Evolutionary conservation across 208 protist species (phyloP), one percentile per base, ranked within the genome.

Genomic region (Trypanosoma avium): DNA sequence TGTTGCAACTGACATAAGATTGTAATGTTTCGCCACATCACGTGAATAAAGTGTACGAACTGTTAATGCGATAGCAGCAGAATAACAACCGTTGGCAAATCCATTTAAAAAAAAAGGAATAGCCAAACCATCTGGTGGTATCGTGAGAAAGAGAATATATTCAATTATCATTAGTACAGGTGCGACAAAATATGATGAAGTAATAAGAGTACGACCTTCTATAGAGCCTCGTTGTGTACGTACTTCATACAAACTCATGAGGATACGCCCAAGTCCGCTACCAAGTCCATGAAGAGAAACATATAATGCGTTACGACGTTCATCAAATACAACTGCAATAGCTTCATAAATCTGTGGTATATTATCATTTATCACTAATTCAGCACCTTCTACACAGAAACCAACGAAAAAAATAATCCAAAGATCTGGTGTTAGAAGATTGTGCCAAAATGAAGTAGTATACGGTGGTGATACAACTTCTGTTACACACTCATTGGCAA

Each of bases 21-120:
- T 88, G 56, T 92, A 92, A 57, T 92, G 85, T 27, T 82, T 86
- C 13, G 79, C 85, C 19, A 86, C 66, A 40, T 89, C 82, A 53
- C 83, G 86, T 2, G 77, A 71, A 58, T 89, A 92, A 9, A 92
- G 32, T 7, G 73, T 83, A 17, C 85, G 85, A 42, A 82, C 79
- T 21, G 86, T 77, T 6, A 92, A 74, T 33, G 86, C 81, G 8
- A 77, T 70, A 1, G 77, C 67, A 0, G 85, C 81, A 6, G 82
- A 70, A 24, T 67, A 75, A 33, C 81, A 87, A 33, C 85, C 85
- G 67, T 89, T 89, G 15, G 70, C 76, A 10, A 91, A 58, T 1
- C 81, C 84, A 2, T 77, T 82, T 5, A 86, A 49, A 9, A 79
- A 65, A 53, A 88, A 91, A 0, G 84, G 79, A n/a, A 84, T 27